These are phyloP conservation scores for Geranomyces variabilis DNA, from an alignment of 192 early-diverging fungal species.

Conservation along the genomic window DNA sequence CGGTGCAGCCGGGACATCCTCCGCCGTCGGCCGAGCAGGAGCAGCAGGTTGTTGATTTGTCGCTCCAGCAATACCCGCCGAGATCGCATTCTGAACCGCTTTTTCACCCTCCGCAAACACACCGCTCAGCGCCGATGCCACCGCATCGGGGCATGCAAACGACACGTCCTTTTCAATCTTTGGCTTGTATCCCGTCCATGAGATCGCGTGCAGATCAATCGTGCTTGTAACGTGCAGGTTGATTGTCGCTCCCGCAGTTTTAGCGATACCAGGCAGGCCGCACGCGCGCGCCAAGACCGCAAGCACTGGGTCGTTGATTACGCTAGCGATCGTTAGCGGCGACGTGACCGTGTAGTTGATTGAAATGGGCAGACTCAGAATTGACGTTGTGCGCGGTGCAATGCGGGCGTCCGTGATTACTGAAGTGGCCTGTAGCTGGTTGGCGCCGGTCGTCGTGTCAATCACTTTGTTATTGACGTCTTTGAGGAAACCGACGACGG, in stretches of 20 bases:
- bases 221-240: slow-evolving; percentile 15
- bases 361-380: slow-evolving; percentile 12
- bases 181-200: slow-evolving; percentile 31
- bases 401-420: slow-evolving; percentile 19
- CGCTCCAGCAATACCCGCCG: no score
- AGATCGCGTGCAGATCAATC: slow-evolving; percentile 18
- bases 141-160: slow-evolving; percentile 21
- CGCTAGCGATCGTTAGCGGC: background rate
- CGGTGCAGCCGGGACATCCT: no score
- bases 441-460: background rate
- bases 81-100: no score
- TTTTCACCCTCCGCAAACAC: background rate
- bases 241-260: background rate
- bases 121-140: slow-evolving; percentile 2
- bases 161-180: slow-evolving; percentile 19
- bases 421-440: background rate
- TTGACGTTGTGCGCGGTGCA: background rate
- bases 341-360: slow-evolving; percentile 17
- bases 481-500: slow-evolving; percentile 6
- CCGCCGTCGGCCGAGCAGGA: no score
- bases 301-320: slow-evolving; percentile 16
- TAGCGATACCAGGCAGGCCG: slow-evolving; percentile 11
- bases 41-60: no score
- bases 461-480: slow-evolving; percentile 16
- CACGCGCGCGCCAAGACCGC: slow-evolving; percentile 18